phyloP scores from a whole-genome alignment of 805 yeast genomes.

The Komagataella populi region DNA sequence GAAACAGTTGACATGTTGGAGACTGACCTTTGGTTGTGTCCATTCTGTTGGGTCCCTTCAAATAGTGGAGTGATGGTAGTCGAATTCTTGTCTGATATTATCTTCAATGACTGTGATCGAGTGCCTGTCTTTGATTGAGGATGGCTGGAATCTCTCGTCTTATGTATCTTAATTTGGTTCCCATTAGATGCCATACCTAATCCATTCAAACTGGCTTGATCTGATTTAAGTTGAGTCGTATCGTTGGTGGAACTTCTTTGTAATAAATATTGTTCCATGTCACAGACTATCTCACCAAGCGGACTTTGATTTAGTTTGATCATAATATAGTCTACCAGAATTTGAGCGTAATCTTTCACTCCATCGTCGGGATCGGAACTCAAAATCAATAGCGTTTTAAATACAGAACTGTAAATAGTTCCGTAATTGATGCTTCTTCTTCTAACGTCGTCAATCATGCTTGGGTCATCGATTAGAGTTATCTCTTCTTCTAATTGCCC shows the following conservation, averaged over 20 bases:
- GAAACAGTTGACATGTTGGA: conserved; percentile 8
- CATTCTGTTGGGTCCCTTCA: neutral
- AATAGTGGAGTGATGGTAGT: neutral
- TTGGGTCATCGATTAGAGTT: conserved; percentile 47
- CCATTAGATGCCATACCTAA: neutral
- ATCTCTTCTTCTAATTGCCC: conserved; percentile 74
- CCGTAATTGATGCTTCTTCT: conserved; percentile 75
- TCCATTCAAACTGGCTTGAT: neutral
- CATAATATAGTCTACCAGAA: conserved; percentile 62
- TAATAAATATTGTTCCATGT: conserved; percentile 50
- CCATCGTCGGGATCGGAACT: conserved; percentile 84
- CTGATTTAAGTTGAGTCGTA: neutral
- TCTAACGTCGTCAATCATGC: conserved; percentile 46
- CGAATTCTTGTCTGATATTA: neutral
- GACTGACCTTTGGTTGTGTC: conserved; percentile 3
- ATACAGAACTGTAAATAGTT: conserved; percentile 69
- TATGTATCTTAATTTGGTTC: neutral
- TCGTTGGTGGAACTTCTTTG: conserved; percentile 24
- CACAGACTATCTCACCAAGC: conserved; percentile 47
- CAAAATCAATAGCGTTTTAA: conserved; percentile 72
- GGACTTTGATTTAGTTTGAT: conserved; percentile 50
- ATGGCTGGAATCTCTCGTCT: neutral
- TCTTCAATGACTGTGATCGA: neutral
- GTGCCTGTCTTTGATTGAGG: neutral
- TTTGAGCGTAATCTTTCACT: conserved; percentile 59